phyloP scores from a whole-genome alignment of 768 basidiomycete genomes.

The Naematelia encephala region DNA sequence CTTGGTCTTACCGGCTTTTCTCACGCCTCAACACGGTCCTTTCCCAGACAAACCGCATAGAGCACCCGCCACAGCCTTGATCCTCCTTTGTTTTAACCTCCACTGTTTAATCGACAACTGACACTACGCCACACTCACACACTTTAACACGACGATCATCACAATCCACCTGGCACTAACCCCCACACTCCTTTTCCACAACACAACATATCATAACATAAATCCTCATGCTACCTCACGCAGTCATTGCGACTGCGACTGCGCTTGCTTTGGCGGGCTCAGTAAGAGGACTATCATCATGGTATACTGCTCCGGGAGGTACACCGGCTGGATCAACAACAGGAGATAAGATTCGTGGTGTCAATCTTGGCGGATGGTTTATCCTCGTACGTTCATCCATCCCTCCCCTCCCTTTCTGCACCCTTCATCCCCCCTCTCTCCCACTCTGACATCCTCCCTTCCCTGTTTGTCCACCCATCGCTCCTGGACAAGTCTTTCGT shows the following conservation, averaged over 20 bases:
- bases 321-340: conserved; percentile 26
- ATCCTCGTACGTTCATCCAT: conserved; percentile 22
- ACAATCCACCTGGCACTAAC: no score
- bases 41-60: no score
- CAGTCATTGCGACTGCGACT: neutral
- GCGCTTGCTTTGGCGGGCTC: neutral
- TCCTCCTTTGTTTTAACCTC: no score
- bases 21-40: no score
- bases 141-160: no score
- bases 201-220: neutral
- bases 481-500: neutral
- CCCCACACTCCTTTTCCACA: no score
- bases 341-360: conserved; percentile 38
- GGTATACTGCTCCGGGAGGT: conserved; percentile 38
- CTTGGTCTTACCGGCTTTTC: no score
- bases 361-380: conserved; percentile 43
- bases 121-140: no score
- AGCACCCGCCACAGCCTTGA: no score
- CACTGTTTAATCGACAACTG: no score
- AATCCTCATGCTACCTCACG: neutral
- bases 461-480: neutral
- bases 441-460: neutral
- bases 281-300: conserved; percentile 20
- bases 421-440: no score
- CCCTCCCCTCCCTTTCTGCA: no score